phyloP scores from a whole-genome alignment of 345 rosid species.

The Rhodomyrtus tomentosa region DNA sequence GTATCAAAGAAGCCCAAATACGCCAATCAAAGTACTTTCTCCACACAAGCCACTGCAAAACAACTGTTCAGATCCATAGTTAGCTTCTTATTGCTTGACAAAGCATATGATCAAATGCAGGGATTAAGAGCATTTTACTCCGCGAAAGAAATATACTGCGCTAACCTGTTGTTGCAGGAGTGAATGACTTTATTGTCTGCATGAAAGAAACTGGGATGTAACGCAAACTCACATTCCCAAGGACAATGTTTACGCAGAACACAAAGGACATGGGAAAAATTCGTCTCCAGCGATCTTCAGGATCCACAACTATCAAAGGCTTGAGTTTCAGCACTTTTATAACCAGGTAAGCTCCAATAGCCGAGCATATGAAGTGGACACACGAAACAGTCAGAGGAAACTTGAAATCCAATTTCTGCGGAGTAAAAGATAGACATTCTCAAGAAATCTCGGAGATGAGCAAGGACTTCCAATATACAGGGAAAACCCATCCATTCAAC shows the following conservation, averaged over 20 bases:
- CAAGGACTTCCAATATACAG: background rate
- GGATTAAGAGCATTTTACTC: background rate
- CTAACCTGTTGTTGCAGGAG: slow-evolving; percentile 99
- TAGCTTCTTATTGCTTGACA: background rate
- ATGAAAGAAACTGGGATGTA: slow-evolving; percentile 98
- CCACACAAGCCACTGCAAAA: slow-evolving; percentile 97
- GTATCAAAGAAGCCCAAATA: slow-evolving; percentile 92
- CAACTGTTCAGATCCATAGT: slow-evolving; percentile 43
- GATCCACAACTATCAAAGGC: slow-evolving; percentile 72
- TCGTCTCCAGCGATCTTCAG: slow-evolving; percentile 96
- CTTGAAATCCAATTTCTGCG: slow-evolving; percentile 94
- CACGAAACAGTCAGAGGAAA: slow-evolving; percentile 91
- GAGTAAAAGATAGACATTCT: background rate
- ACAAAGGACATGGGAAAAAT: slow-evolving; percentile 99
- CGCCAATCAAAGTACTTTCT: slow-evolving; percentile 94
- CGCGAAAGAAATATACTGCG: background rate
- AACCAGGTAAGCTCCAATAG: slow-evolving; percentile 83
- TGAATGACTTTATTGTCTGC: slow-evolving; percentile 99
- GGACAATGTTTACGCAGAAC: slow-evolving; percentile 89
- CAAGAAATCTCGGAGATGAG: background rate
- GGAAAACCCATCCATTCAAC: background rate
- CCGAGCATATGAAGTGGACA: slow-evolving; percentile 92
- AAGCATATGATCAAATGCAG: background rate
- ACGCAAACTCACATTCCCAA: slow-evolving; percentile 91
- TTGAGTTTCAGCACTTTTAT: slow-evolving; percentile 89